Evolutionary conservation across 2,329 filamentous ascomycete species (phyloP).

Genomic region (Beauveria rudraprayagi): DNA sequence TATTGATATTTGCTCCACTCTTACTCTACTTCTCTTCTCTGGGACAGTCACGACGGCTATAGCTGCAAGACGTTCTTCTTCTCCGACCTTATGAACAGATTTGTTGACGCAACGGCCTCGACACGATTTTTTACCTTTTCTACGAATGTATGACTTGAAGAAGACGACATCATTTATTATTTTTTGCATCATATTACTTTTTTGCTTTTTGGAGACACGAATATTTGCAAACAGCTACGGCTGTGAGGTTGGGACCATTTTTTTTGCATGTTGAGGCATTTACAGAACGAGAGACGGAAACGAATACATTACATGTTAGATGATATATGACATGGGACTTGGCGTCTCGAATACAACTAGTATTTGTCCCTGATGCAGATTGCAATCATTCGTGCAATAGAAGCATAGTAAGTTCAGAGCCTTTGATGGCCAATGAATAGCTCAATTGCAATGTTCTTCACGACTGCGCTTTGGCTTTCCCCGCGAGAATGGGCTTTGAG

Average conservation of each 20-base stretch:
- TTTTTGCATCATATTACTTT: constrained; percentile 16
- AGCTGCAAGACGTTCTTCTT: constrained; percentile 22
- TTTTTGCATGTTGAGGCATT: constrained; percentile 7
- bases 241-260: constrained; percentile 3
- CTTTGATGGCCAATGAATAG: not conserved
- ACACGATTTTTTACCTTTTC: constrained; percentile 28
- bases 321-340: constrained; percentile 1
- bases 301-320: constrained; percentile 7
- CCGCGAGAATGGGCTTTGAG: not conserved
- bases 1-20: constrained; percentile 22
- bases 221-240: not conserved
- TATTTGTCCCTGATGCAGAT: not conserved
- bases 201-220: constrained; percentile 16
- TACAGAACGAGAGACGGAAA: constrained; percentile 6
- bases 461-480: not conserved
- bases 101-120: constrained; percentile 26
- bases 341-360: not conserved
- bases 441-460: not conserved
- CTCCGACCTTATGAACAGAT: constrained; percentile 23
- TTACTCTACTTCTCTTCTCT: constrained; percentile 22
- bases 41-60: constrained; percentile 25
- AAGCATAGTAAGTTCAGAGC: not conserved
- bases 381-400: not conserved
- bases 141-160: constrained; percentile 36
- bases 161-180: constrained; percentile 18